phyloP scores from a whole-genome alignment of 139 green algal genomes.

The Pycnococcus provasolii region DNA sequence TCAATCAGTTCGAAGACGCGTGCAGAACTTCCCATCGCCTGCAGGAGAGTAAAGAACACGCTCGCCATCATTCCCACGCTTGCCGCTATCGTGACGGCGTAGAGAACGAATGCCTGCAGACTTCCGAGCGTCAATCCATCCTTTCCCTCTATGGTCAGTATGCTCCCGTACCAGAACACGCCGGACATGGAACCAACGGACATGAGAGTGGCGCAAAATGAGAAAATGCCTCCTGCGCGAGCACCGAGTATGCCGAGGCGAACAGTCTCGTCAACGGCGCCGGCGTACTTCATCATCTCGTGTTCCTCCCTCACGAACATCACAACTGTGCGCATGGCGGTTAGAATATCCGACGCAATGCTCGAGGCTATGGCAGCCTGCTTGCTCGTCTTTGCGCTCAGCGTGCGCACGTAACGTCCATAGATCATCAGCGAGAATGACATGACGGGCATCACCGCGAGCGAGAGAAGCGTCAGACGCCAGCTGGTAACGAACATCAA shows the following conservation, averaged over 20 bases:
- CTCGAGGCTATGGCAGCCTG: neutral
- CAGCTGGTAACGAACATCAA: constrained; percentile 76
- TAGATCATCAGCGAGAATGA: constrained; percentile 20
- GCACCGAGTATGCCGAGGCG: neutral
- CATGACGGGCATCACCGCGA: constrained; percentile 63
- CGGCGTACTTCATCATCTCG: neutral
- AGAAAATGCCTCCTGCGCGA: neutral
- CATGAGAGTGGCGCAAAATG: neutral
- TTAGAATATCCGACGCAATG: neutral
- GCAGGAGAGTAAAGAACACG: constrained; percentile 66
- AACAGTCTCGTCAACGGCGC: neutral
- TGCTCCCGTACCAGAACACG: constrained; percentile 37
- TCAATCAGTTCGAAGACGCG: constrained; percentile 49
- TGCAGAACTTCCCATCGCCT: constrained; percentile 22
- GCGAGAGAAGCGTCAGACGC: constrained; percentile 65
- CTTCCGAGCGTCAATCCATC: constrained; percentile 35
- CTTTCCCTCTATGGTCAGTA: constrained; percentile 42
- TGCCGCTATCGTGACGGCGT: constrained; percentile 24
- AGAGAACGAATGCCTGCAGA: constrained; percentile 42
- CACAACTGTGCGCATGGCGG: neutral
- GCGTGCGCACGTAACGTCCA: constrained; percentile 22
- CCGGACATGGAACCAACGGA: neutral
- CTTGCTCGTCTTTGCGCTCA: constrained; percentile 47
- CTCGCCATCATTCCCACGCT: constrained; percentile 31
- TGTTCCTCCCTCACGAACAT: neutral